Evolutionary conservation across 805 yeast genomes (phyloP).

Genomic region (Spathaspora sp.): DNA sequence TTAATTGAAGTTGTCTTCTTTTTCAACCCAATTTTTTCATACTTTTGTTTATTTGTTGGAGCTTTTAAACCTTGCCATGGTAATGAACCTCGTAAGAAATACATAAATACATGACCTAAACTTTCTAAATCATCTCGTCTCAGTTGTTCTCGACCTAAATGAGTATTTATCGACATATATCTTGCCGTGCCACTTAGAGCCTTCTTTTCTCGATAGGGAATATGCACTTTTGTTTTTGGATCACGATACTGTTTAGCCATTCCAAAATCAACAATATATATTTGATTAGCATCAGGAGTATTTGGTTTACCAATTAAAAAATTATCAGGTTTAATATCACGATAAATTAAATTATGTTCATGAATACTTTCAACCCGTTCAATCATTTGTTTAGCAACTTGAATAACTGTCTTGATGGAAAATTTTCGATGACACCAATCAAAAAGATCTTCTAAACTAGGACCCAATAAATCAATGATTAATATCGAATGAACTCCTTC

Average conservation of each 20-base stretch:
- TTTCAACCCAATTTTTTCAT: conserved; percentile 95
- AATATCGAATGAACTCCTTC: conserved; percentile 95
- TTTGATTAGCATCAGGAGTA: conserved; percentile 75
- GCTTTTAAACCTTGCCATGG: conserved; percentile 99
- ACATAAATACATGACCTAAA: conserved; percentile 93
- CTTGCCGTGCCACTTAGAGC: conserved; percentile 97
- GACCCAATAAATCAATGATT: conserved; percentile 93
- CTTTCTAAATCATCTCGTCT: conserved; percentile 96
- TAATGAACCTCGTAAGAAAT: conserved; percentile 86
- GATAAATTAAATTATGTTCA: conserved; percentile 83
- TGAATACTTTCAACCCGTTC: conserved; percentile 82
- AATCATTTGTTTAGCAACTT: conserved; percentile 94
- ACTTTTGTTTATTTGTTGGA: conserved; percentile 95
- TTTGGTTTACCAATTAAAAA: conserved; percentile 90
- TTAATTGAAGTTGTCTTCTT: conserved; percentile 84
- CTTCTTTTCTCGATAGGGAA: conserved; percentile 94
- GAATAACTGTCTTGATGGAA: conserved; percentile 82
- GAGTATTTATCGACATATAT: conserved; percentile 97
- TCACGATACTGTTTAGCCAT: conserved; percentile 98
- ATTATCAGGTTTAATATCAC: conserved; percentile 98
- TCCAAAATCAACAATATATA: conserved; percentile 93
- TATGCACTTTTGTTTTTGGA: conserved; percentile 92
- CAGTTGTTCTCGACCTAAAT: conserved; percentile 93
- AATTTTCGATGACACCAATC: conserved; percentile 98
- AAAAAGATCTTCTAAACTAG: conserved; percentile 91